phyloP scores from a whole-genome alignment of 257 asterid genomes.

The Solanum corneliomulleri region DNA sequence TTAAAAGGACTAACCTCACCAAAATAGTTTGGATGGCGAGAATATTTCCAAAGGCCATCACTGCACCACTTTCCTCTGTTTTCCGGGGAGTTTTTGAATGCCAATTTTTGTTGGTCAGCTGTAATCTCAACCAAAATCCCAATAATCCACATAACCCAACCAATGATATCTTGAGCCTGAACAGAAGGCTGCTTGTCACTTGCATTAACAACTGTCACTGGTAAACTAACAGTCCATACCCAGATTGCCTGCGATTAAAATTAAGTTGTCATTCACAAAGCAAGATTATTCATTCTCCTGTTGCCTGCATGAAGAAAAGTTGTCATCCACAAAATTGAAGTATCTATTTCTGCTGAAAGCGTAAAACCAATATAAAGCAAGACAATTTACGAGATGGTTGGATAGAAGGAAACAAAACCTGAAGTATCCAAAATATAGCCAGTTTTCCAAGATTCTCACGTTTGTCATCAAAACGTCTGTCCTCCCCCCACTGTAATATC shows the following conservation, averaged over 20 bases:
- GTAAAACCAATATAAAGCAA: not conserved
- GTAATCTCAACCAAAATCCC: conserved; percentile 68
- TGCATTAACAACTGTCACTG: conserved; percentile 84
- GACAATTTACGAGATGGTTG: not conserved
- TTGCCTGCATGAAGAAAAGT: conserved; percentile 33
- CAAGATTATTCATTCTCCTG: not conserved
- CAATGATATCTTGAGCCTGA: conserved; percentile 56
- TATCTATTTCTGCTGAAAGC: not conserved
- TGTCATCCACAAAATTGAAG: not conserved
- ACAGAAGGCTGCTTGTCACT: conserved; percentile 54
- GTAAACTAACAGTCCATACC: conserved; percentile 99
- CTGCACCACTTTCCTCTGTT: conserved; percentile 86
- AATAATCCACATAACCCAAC: conserved; percentile 72
- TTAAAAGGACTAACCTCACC: conserved; percentile 61
- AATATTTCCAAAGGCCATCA: conserved; percentile 78
- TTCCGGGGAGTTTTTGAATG: conserved; percentile 54
- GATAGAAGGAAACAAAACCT: conserved; percentile 30
- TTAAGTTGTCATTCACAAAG: not conserved
- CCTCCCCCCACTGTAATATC: conserved; percentile 95
- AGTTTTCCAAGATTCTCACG: conserved; percentile 67
- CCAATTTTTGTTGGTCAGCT: conserved; percentile 82
- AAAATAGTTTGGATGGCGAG: conserved; percentile 97
- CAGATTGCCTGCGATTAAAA: conserved; percentile 60
- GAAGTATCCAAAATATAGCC: conserved; percentile 79
- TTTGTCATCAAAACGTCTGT: conserved; percentile 83